Conservation (phyloP, 441 rosid species). For the Flueggea neowawraea region DNA sequence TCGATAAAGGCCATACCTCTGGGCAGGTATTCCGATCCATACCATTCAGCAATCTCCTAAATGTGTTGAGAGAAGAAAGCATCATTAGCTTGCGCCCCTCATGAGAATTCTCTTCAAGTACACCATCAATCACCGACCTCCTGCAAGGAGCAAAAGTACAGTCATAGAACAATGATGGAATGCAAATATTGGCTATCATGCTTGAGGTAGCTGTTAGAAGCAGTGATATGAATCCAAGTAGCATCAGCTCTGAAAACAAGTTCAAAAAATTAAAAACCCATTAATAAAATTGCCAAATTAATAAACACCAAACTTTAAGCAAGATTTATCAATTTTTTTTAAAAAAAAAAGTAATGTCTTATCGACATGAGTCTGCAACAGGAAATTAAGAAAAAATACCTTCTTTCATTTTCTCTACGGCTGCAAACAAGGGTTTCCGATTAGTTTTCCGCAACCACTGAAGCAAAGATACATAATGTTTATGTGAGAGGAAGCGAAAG, state of each 20-base stretch:
- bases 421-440: conserved; percentile 74
- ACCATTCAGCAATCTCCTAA: conserved; percentile 52
- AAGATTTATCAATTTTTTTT: not conserved
- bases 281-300: conserved; percentile 13
- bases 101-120: conserved; percentile 36
- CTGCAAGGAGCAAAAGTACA: conserved; percentile 73
- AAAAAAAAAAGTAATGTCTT: not conserved
- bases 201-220: conserved; percentile 82
- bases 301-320: not conserved
- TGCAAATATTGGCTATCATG: conserved; percentile 69
- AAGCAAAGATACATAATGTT: conserved; percentile 10
- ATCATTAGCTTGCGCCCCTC: conserved; percentile 47
- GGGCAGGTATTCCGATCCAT: conserved; percentile 52
- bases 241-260: conserved; percentile 75
- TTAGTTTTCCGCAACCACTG: conserved; percentile 86
- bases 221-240: conserved; percentile 95
- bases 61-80: conserved; percentile 27
- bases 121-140: conserved; percentile 48
- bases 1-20: conserved; percentile 46
- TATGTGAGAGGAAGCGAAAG: not conserved
- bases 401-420: conserved; percentile 94
- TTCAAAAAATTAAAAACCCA: conserved; percentile 6
- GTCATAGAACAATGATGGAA: conserved; percentile 77
- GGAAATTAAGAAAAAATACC: conserved; percentile 35
- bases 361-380: not conserved